Evolutionary conservation across 2,329 filamentous ascomycete genomes (phyloP).

Genomic region (Neonectria punicea): DNA sequence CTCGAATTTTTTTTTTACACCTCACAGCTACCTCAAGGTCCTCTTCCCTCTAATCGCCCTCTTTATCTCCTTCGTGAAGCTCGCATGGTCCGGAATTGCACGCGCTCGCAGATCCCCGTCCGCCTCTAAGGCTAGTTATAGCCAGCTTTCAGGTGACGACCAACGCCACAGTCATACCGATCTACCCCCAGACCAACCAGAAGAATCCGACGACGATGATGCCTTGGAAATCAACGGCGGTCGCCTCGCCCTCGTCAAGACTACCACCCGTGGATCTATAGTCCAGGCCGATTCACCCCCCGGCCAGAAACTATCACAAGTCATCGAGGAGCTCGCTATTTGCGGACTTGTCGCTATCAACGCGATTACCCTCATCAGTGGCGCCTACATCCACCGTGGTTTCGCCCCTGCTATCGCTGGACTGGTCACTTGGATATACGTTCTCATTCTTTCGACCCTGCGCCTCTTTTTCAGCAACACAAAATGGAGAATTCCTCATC

Average conservation of each 20-base stretch:
- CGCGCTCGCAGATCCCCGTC: conserved; percentile 62
- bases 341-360: conserved; percentile 77
- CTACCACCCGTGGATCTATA: conserved; percentile 69
- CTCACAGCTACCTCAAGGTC: conserved; percentile 63
- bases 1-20: conserved; percentile 11
- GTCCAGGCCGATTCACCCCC: conserved; percentile 81
- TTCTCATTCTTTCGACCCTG: conserved; percentile 76
- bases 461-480: conserved; percentile 75
- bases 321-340: conserved; percentile 81
- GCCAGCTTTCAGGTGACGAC: conserved; percentile 59
- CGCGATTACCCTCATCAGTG: conserved; percentile 69
- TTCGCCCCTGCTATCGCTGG: conserved; percentile 71
- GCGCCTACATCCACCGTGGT: conserved; percentile 68
- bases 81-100: conserved; percentile 68
- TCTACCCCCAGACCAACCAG: conserved; percentile 60
- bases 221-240: conserved; percentile 67
- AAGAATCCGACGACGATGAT: conserved; percentile 70
- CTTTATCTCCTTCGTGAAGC: conserved; percentile 74
- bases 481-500: conserved; percentile 73
- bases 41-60: conserved; percentile 81
- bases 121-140: conserved; percentile 63
- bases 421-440: conserved; percentile 82
- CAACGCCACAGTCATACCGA: conserved; percentile 60
- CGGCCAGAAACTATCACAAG: conserved; percentile 75
- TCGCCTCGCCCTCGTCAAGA: conserved; percentile 67